These are phyloP conservation scores for Crithidia bombi DNA, from an alignment of 208 protist genomes.

Conservation along the genomic window DNA sequence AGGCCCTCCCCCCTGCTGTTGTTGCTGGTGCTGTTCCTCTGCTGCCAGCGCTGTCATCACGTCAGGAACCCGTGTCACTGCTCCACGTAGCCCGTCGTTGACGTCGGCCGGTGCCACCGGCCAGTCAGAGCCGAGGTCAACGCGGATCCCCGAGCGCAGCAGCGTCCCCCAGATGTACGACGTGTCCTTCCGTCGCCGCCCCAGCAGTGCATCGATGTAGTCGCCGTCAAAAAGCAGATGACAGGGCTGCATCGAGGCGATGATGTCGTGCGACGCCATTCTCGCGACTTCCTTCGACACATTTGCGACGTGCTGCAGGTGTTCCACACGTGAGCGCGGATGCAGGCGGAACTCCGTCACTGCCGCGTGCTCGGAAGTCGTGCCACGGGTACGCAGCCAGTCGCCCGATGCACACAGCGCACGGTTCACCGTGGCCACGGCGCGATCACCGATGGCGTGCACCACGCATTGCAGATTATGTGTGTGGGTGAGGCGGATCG, in stretches of 20 bases:
- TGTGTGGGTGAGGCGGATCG: constrained; percentile 32
- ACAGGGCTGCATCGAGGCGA: constrained; percentile 79
- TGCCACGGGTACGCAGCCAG: constrained; percentile 22
- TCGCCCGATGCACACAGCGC: constrained; percentile 39
- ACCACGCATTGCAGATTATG: constrained; percentile 48
- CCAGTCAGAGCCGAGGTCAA: constrained; percentile 70
- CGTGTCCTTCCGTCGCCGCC: constrained; percentile 38
- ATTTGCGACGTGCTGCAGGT: constrained; percentile 64
- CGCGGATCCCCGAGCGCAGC: constrained; percentile 35
- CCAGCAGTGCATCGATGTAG: constrained; percentile 55
- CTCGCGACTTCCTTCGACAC: constrained; percentile 45
- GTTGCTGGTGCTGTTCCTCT: constrained; percentile 27
- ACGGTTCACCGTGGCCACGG: constrained; percentile 55
- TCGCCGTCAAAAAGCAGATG: constrained; percentile 66
- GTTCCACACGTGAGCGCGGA: constrained; percentile 66
- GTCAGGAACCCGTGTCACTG: constrained; percentile 61
- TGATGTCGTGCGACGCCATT: constrained; percentile 53
- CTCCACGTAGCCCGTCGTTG: constrained; percentile 54
- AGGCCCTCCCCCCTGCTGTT: not conserved
- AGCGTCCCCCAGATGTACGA: constrained; percentile 64
- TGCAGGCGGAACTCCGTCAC: constrained; percentile 34
- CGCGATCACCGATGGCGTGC: constrained; percentile 75
- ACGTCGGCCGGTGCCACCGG: constrained; percentile 59
- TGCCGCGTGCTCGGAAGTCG: not conserved
- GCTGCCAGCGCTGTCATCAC: constrained; percentile 53